Conservation (phyloP, 108 stramenopile genomes). For the Nitzschia putrida region DNA sequence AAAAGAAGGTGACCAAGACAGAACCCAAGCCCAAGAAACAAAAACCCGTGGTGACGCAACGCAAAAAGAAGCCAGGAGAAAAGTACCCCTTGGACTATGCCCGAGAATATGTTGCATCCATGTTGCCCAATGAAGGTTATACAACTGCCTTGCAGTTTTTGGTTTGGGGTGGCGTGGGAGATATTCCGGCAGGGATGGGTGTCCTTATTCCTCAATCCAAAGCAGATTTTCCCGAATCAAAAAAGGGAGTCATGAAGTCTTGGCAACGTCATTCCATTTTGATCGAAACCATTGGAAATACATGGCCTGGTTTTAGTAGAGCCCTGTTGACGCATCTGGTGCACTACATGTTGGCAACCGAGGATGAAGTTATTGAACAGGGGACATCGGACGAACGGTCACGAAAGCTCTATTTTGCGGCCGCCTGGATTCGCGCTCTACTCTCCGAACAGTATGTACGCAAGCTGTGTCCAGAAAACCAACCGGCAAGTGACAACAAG, state of each 20-base stretch:
- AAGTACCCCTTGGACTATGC: constrained; percentile 47
- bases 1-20: constrained; percentile 7
- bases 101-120: constrained; percentile 46
- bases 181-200: constrained; percentile 22
- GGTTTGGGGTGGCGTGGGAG: constrained; percentile 56
- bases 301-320: constrained; percentile 70
- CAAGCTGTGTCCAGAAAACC: constrained; percentile 14
- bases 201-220: constrained; percentile 35
- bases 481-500: constrained; percentile 31
- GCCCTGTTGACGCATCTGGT: constrained; percentile 64
- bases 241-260: constrained; percentile 43
- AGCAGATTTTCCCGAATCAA: constrained; percentile 36
- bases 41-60: neutral
- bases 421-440: constrained; percentile 44
- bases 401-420: constrained; percentile 49
- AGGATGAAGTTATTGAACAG: constrained; percentile 16
- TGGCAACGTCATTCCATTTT: constrained; percentile 57
- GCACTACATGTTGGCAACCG: constrained; percentile 60
- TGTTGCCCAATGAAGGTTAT: constrained; percentile 56
- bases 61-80: constrained; percentile 24
- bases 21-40: constrained; percentile 1
- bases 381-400: constrained; percentile 23
- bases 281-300: constrained; percentile 39
- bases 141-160: constrained; percentile 48
- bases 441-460: constrained; percentile 41